Evolutionary conservation across 805 yeast species (phyloP), one percentile per base, ranked within the genome.

Genomic region (Zygoascus ofunaensis): DNA sequence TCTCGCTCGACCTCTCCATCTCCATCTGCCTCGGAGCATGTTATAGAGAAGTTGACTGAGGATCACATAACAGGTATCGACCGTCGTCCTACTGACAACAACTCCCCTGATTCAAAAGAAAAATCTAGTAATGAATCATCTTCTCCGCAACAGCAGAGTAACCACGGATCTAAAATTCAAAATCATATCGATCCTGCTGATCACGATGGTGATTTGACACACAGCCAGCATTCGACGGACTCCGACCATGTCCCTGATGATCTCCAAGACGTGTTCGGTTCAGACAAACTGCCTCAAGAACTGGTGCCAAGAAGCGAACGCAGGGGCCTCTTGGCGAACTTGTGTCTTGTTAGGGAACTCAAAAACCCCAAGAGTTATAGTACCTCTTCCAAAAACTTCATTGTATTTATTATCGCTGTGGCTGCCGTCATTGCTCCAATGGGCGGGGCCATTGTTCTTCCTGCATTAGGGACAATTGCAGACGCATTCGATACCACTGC

Each of bases 401-500:
- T 86, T 37, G 82, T 83, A 0, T 65, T 74, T 28, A 65, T 83
- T 14, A 76, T 85, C 40, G 89, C 90, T 0, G 64, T 74, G 46
- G 87, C 89, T 4, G 82, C 89, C 1, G 65, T 82, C 58, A 73
- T 82, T 43, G 95, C 94, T 0, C 94, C 95, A 4, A 82, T 86
- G 92, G 94, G 92, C 10, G 80, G 92, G 1, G 80, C 92, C 0
- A 83, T 86, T 41, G 69, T 86, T 55, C 73, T 82, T 41, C 95
- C 95, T 0, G 90, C 92, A 0, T 74, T 84, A 18, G 74, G 74
- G 28, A 73, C 76, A 43, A 72, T 86, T 35, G 72, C 73, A 3
- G 49, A 52, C 1, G 77, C 75, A 17, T 69, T 83, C 15, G 37
- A 79, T 36, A 80, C 94, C 0, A 55, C 75, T 3, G 72, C 72